A percentile compares a stretch with the other conserved stretches of the same genome.
Evolutionary conservation across 1,284 basidiomycete species (phyloP).

Genomic region (Meripilus lineatus): DNA sequence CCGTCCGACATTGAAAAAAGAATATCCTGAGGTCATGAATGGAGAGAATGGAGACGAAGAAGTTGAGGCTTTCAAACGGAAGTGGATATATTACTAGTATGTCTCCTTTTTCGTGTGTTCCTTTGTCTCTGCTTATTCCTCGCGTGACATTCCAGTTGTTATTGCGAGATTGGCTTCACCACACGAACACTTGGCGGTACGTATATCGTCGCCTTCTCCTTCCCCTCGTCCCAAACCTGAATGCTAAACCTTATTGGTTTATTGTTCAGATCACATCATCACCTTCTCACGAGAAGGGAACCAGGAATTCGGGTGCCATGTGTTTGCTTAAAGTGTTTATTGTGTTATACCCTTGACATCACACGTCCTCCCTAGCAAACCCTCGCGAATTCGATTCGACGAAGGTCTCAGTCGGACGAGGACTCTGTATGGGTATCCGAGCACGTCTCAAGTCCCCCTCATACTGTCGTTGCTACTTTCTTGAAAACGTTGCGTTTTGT

Average conservation of each 20-base stretch:
- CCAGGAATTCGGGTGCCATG: slow-evolving; percentile 44
- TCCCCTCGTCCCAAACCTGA: background rate
- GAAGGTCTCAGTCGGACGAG: too few species aligned
- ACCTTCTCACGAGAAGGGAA: slow-evolving; percentile 58
- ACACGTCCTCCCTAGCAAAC: too few species aligned
- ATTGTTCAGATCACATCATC: slow-evolving; percentile 48
- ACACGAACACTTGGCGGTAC: slow-evolving; percentile 63
- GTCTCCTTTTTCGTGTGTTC: slow-evolving; percentile 6
- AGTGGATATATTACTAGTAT: slow-evolving; percentile 69
- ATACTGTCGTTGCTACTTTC: too few species aligned
- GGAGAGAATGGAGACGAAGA: slow-evolving; percentile 44
- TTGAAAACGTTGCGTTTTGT: too few species aligned
- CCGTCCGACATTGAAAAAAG: slow-evolving; percentile 52
- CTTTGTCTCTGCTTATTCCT: background rate
- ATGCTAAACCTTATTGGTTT: slow-evolving; percentile 3
- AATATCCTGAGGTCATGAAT: slow-evolving; percentile 55
- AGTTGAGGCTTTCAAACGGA: slow-evolving; percentile 73
- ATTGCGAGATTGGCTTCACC: slow-evolving; percentile 75
- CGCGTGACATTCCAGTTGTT: slow-evolving; percentile 46
- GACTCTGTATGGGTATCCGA: too few species aligned
- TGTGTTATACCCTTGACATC: too few species aligned
- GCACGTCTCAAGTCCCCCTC: too few species aligned
- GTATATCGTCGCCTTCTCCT: slow-evolving; percentile 11
- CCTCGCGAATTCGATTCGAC: too few species aligned
- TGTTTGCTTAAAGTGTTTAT: slow-evolving; percentile 18